Conservation (phyloP, 148 eudicot genomes). For the Rhododendron simsii region DNA sequence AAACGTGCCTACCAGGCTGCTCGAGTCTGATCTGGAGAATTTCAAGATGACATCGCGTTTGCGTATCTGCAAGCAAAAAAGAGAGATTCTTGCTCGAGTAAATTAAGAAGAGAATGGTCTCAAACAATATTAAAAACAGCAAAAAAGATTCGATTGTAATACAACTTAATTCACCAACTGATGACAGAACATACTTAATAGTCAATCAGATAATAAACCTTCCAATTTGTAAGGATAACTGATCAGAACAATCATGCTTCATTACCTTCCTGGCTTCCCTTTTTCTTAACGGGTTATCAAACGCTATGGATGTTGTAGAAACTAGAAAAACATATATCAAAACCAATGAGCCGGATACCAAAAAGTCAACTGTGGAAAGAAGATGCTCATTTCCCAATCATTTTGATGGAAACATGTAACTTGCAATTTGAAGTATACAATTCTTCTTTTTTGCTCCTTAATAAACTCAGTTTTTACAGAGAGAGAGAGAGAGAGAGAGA, state of each 20-base stretch:
- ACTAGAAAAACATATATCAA: neutral
- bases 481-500: no score
- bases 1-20: constrained; percentile 35
- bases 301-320: neutral
- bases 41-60: constrained; percentile 80
- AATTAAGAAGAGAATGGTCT: neutral
- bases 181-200: neutral
- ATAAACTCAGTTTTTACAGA: neutral
- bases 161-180: neutral
- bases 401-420: neutral
- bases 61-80: constrained; percentile 53
- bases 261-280: neutral
- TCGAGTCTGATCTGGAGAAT: constrained; percentile 34
- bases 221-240: neutral
- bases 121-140: neutral
- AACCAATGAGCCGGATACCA: neutral
- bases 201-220: neutral
- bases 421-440: neutral
- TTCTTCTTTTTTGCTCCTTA: neutral
- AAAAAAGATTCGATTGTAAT: neutral
- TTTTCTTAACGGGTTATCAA: neutral
- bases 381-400: neutral
- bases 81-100: neutral
- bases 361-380: neutral
- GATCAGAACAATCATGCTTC: neutral